Conservation (phyloP, 768 basidiomycete species). For the Trametes cubensis region DNA sequence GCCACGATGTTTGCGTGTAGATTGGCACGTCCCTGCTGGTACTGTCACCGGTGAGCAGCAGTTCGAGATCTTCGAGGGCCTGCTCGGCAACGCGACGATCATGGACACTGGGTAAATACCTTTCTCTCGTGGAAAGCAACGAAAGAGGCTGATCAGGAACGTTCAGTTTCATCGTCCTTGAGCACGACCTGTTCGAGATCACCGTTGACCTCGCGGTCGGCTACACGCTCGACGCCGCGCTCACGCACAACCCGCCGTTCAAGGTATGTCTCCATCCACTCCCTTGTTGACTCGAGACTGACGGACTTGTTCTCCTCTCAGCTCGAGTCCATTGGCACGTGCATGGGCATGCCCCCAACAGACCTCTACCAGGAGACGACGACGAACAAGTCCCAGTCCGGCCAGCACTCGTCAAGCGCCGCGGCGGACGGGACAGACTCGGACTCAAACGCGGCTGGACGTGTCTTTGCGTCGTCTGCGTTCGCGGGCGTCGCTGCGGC, state of each 20-base stretch:
- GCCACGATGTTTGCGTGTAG: conserved; percentile 39
- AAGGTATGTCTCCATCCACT: conserved; percentile 44
- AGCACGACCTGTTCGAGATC: conserved; percentile 84
- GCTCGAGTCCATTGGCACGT: conserved; percentile 79
- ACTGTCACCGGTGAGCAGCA: conserved; percentile 65
- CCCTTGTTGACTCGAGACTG: neutral
- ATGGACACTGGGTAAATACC: conserved; percentile 58
- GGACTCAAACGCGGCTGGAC: conserved; percentile 3
- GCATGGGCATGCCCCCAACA: conserved; percentile 60
- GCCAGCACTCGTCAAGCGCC: conserved; percentile 7
- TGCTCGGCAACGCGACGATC: conserved; percentile 68
- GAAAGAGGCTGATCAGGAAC: neutral
- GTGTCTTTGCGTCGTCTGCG: conserved; percentile 2
- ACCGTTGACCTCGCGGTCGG: conserved; percentile 90
- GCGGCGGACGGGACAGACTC: conserved; percentile 4
- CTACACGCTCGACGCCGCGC: conserved; percentile 79
- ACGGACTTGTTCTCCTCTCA: conserved; percentile 28
- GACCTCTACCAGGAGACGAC: conserved; percentile 88
- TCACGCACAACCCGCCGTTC: conserved; percentile 65
- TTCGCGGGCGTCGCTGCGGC: conserved; percentile 15
- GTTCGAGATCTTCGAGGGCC: conserved; percentile 68
- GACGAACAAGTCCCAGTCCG: conserved; percentile 36
- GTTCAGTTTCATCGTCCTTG: conserved; percentile 81
- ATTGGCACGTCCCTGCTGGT: conserved; percentile 89
- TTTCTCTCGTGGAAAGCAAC: neutral